A percentile compares a stretch with the other conserved stretches of the same genome.
phyloP scores from a whole-genome alignment of 805 yeast genomes.

The Grigorovia transvaalensis region DNA sequence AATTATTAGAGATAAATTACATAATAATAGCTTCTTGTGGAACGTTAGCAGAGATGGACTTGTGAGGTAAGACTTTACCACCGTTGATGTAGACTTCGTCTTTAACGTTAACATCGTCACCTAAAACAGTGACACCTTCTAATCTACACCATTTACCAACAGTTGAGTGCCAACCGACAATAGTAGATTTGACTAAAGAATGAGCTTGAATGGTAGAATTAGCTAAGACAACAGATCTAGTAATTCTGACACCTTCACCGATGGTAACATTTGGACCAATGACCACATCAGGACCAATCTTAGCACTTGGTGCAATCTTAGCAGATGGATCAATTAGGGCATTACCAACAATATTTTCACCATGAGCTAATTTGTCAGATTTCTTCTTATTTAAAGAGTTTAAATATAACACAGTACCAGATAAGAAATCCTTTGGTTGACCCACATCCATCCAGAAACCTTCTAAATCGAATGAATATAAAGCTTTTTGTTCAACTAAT shows the following conservation, averaged over 20 bases:
- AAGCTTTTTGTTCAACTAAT: conserved; percentile 76
- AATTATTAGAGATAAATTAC: conserved; percentile 36
- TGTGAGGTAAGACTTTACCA: conserved; percentile 98
- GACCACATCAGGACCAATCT: conserved; percentile 96
- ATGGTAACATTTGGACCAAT: conserved; percentile 93
- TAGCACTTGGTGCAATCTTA: conserved; percentile 81
- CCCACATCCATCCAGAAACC: conserved; percentile 99
- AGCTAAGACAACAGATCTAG: conserved; percentile 85
- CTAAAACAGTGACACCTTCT: conserved; percentile 94
- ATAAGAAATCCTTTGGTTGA: conserved; percentile 98
- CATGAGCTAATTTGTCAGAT: conserved; percentile 59
- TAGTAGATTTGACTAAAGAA: conserved; percentile 95
- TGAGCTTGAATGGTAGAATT: conserved; percentile 92
- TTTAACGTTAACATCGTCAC: conserved; percentile 97
- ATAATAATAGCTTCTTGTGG: conserved; percentile 97
- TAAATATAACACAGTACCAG: conserved; percentile 90
- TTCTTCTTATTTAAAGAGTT: conserved; percentile 73
- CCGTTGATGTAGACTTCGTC: conserved; percentile 98
- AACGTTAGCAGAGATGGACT: conserved; percentile 89
- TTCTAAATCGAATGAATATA: conserved; percentile 94
- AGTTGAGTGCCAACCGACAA: conserved; percentile 98
- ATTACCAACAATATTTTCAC: conserved; percentile 72
- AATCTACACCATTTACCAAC: conserved; percentile 99
- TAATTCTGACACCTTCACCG: conserved; percentile 98
- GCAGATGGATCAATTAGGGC: conserved; percentile 94